Conservation (phyloP, 1,284 basidiomycete genomes). For the Ganoderma lingzhi region DNA sequence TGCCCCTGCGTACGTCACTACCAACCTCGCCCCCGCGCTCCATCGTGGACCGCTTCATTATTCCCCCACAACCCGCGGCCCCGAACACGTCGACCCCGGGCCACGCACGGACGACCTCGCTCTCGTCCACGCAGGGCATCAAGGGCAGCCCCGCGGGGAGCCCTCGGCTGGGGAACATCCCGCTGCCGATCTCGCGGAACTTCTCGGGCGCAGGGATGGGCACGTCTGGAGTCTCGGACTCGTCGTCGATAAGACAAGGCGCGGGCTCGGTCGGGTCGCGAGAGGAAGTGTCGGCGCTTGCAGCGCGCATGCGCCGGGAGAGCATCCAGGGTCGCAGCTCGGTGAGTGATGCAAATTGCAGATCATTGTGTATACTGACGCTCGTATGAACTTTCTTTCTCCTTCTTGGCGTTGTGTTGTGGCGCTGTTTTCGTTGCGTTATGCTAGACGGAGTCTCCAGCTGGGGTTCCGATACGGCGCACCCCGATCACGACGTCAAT, state of each 20-base stretch:
- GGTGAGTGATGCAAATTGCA: conserved; percentile 38
- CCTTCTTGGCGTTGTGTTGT: neutral
- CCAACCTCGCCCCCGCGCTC: conserved; percentile 53
- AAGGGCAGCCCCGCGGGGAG: conserved; percentile 43
- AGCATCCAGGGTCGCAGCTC: conserved; percentile 45
- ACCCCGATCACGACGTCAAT: conserved; percentile 61
- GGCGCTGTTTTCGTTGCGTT: neutral
- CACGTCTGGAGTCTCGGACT: conserved; percentile 46
- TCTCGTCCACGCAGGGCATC: conserved; percentile 34
- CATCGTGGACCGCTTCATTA: conserved; percentile 64
- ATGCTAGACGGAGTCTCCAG: conserved; percentile 46
- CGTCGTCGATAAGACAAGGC: conserved; percentile 50
- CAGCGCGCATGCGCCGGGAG: conserved; percentile 51
- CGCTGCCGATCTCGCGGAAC: conserved; percentile 45
- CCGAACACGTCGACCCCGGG: neutral
- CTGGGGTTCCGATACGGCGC: conserved; percentile 60
- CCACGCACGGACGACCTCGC: conserved; percentile 46
- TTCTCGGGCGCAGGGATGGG: conserved; percentile 39
- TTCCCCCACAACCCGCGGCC: conserved; percentile 54
- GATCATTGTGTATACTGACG: conserved; percentile 7
- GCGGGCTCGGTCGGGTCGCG: conserved; percentile 46
- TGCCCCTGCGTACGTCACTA: conserved; percentile 51
- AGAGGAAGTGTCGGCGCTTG: conserved; percentile 48
- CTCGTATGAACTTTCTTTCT: conserved; percentile 6
- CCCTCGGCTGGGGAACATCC: conserved; percentile 40